A percentile compares a stretch with the other conserved stretches of the same genome.
phyloP scores from a whole-genome alignment of 2,329 filamentous ascomycete genomes.

The Verticillium dahliae region DNA sequence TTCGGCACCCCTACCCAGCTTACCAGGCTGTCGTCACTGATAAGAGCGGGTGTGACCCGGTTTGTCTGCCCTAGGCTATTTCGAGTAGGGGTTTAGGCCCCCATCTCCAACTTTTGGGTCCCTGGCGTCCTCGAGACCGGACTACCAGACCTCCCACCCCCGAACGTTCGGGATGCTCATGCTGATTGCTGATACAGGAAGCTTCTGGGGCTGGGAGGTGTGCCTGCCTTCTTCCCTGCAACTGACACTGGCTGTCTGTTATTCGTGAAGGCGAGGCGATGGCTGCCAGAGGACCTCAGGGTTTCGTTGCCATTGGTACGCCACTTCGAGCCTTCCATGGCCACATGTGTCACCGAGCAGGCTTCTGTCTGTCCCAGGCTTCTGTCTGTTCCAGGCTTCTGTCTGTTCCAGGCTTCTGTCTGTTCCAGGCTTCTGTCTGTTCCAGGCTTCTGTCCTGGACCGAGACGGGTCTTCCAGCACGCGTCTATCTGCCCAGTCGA shows the following conservation, averaged over 20 bases:
- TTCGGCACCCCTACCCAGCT: conserved; percentile 19
- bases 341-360: too few species aligned
- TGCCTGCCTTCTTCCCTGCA: too few species aligned
- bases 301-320: not conserved
- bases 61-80: not conserved
- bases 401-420: too few species aligned
- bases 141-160: not conserved
- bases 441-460: too few species aligned
- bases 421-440: too few species aligned
- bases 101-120: not conserved
- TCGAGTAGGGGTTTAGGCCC: not conserved
- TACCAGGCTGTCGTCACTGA: conserved; percentile 12
- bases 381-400: too few species aligned
- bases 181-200: not conserved
- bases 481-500: too few species aligned
- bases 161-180: not conserved
- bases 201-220: too few species aligned
- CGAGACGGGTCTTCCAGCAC: too few species aligned
- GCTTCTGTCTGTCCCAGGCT: too few species aligned
- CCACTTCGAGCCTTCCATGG: not conserved
- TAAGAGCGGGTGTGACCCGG: not conserved
- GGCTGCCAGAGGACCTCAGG: not conserved
- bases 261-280: not conserved
- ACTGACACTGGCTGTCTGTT: not conserved
- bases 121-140: not conserved